Percentiles rank a stretch among this genome's conserved stretches.
Conservation (phyloP, 2,329 filamentous ascomycete species). For the Ascochyta viciae-villosae region DNA sequence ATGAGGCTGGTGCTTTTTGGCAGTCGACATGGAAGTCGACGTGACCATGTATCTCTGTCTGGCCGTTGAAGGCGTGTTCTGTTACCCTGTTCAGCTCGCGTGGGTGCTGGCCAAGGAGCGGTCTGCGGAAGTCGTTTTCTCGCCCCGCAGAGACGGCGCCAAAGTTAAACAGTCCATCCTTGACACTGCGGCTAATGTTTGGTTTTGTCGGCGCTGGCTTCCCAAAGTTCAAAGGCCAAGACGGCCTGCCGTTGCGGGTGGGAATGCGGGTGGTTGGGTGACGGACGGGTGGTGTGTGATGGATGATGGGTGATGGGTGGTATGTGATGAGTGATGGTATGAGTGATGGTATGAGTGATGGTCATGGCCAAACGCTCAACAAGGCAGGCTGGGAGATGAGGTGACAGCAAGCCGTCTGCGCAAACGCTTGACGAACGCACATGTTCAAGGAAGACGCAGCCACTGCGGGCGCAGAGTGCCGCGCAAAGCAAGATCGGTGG, state of each 20-base stretch:
- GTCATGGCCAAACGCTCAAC: background rate
- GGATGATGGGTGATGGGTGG: no score
- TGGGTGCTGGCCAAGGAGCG: slow-evolving; percentile 9
- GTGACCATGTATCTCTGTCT: background rate
- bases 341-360: no score
- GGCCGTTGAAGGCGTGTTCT: slow-evolving; percentile 1
- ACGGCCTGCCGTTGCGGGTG: slow-evolving; percentile 2
- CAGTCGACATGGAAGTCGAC: background rate
- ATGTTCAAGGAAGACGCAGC: slow-evolving; percentile 7
- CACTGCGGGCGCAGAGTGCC: slow-evolving; percentile 1
- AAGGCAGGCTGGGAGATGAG: slow-evolving; percentile 1
- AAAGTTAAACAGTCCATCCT: slow-evolving; percentile 12
- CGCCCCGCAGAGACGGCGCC: slow-evolving; percentile 13
- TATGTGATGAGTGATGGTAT: no score
- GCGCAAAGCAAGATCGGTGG: slow-evolving; percentile 4
- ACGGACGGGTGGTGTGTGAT: background rate
- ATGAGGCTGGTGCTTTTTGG: background rate
- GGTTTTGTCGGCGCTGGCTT: slow-evolving; percentile 4
- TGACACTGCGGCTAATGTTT: slow-evolving; percentile 10
- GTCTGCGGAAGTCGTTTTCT: slow-evolving; percentile 7
- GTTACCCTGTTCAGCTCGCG: slow-evolving; percentile 1
- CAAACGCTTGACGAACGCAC: slow-evolving; percentile 1
- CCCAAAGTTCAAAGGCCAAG: background rate
- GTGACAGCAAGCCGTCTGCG: slow-evolving; percentile 3
- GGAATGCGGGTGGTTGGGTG: slow-evolving; percentile 10